These are phyloP conservation scores for Tieghemostelium lacteum DNA, from an alignment of 78 protist species.

Conservation along the genomic window DNA sequence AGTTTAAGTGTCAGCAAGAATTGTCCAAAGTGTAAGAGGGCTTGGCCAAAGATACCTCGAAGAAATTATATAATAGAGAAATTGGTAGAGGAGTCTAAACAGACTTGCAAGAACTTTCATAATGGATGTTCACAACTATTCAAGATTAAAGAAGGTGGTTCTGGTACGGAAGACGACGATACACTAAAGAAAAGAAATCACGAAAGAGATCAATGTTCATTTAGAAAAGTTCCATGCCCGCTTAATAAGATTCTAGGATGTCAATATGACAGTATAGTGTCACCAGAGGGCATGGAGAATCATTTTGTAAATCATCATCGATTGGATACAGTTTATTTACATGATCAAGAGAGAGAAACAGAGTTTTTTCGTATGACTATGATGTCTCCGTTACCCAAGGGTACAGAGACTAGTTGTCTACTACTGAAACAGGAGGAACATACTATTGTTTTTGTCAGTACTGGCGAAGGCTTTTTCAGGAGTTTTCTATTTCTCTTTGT, in stretches of 20 bases:
- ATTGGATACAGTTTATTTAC: constrained; percentile 44
- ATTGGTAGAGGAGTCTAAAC: constrained; percentile 43
- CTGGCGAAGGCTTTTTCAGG: constrained; percentile 59
- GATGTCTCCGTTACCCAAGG: constrained; percentile 73
- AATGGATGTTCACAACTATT: constrained; percentile 57
- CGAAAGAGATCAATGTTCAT: constrained; percentile 37
- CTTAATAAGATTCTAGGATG: constrained; percentile 63
- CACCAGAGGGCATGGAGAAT: constrained; percentile 56
- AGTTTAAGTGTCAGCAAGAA: not conserved
- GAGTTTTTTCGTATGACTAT: constrained; percentile 68
- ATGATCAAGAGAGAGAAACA: constrained; percentile 69
- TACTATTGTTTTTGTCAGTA: constrained; percentile 60
- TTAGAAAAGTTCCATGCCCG: constrained; percentile 60
- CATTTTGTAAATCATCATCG: constrained; percentile 69
- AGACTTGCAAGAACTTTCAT: constrained; percentile 15
- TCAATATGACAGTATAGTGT: constrained; percentile 2
- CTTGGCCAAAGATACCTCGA: constrained; percentile 70
- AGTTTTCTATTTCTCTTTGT: constrained; percentile 70
- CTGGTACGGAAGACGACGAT: too few relatives aligned
- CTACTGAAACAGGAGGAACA: constrained; percentile 59
- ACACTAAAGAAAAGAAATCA: constrained; percentile 7
- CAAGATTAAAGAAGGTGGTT: not conserved
- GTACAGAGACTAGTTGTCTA: constrained; percentile 59
- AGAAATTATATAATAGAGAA: constrained; percentile 60
- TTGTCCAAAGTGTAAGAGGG: constrained; percentile 66